These are phyloP conservation scores for Hypoxylon cercidicola DNA, from an alignment of 495 filamentous ascomycete genomes.

Conservation along the genomic window DNA sequence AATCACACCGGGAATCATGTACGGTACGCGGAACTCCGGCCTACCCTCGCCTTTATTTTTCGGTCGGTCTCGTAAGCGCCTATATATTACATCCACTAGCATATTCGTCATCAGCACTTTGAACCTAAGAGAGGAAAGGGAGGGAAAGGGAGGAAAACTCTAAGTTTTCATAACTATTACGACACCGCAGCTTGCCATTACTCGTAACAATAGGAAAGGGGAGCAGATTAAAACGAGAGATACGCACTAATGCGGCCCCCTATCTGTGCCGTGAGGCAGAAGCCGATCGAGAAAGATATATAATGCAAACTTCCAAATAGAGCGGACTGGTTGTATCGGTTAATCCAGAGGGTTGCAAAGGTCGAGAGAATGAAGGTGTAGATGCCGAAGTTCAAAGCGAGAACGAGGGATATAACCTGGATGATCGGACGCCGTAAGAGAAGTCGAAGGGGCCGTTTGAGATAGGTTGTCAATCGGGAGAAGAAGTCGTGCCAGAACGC, in stretches of 20 bases:
- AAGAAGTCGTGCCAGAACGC: slow-evolving; percentile 30
- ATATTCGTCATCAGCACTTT: background rate
- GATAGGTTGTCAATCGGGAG: slow-evolving; percentile 54
- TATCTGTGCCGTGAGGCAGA: slow-evolving; percentile 57
- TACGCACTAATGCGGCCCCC: slow-evolving; percentile 51
- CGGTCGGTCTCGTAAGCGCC: slow-evolving; percentile 25
- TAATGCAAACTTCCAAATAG: slow-evolving; percentile 67
- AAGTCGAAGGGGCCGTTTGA: slow-evolving; percentile 70
- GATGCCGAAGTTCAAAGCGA: slow-evolving; percentile 64
- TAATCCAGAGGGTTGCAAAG: slow-evolving; percentile 66
- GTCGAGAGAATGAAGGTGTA: slow-evolving; percentile 69
- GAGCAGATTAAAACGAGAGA: background rate
- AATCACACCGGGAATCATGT: slow-evolving; percentile 66
- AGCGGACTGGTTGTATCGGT: slow-evolving; percentile 61
- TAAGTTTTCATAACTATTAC: no score
- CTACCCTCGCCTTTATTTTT: slow-evolving; percentile 55
- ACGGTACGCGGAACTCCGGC: slow-evolving; percentile 69
- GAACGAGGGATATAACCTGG: slow-evolving; percentile 57
- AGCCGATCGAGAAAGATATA: slow-evolving; percentile 67
- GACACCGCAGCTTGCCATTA: no score
- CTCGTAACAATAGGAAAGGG: no score
- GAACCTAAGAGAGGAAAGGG: no score
- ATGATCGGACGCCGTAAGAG: slow-evolving; percentile 70
- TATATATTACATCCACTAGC: slow-evolving; percentile 20
- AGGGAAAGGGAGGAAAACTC: no score